phyloP scores from a whole-genome alignment of 2,329 filamentous ascomycete species.

The Aspergillus piperis region DNA sequence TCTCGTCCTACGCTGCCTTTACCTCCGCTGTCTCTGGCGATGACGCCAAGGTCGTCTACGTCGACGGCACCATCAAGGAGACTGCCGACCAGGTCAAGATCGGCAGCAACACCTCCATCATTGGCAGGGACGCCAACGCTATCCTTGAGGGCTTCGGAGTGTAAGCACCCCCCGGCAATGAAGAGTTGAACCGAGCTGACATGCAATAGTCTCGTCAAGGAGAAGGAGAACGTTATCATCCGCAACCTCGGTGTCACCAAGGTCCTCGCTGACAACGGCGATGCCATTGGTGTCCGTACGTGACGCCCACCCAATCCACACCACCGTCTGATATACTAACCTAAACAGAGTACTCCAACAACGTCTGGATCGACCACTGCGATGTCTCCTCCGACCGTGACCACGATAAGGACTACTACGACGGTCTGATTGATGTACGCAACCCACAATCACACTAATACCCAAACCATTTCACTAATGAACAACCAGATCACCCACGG shows the following conservation, averaged over 20 bases:
- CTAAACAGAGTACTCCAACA: constrained; percentile 36
- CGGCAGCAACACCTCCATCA: constrained; percentile 54
- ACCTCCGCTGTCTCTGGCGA: constrained; percentile 53
- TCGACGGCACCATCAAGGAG: constrained; percentile 50
- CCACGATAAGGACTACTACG: constrained; percentile 69
- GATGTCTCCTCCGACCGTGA: constrained; percentile 62
- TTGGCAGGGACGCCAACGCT: constrained; percentile 55
- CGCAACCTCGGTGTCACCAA: constrained; percentile 63
- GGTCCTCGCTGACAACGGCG: constrained; percentile 58
- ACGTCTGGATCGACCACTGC: constrained; percentile 69
- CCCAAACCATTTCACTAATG: not conserved
- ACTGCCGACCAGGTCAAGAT: constrained; percentile 48
- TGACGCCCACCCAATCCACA: not conserved
- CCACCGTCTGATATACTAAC: not conserved
- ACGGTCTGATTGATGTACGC: constrained; percentile 61
- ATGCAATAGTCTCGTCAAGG: constrained; percentile 55
- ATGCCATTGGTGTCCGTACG: constrained; percentile 60
- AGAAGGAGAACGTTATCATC: constrained; percentile 61
- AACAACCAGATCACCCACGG: constrained; percentile 55
- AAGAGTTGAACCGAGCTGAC: too few relatives aligned
- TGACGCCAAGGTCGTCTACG: constrained; percentile 49
- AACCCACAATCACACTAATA: not conserved
- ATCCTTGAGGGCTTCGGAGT: constrained; percentile 53
- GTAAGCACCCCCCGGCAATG: constrained; percentile 13
- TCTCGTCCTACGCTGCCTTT: constrained; percentile 54